Conservation (phyloP, 2,329 filamentous ascomycete species). For the Calonectria hawksworthii region DNA sequence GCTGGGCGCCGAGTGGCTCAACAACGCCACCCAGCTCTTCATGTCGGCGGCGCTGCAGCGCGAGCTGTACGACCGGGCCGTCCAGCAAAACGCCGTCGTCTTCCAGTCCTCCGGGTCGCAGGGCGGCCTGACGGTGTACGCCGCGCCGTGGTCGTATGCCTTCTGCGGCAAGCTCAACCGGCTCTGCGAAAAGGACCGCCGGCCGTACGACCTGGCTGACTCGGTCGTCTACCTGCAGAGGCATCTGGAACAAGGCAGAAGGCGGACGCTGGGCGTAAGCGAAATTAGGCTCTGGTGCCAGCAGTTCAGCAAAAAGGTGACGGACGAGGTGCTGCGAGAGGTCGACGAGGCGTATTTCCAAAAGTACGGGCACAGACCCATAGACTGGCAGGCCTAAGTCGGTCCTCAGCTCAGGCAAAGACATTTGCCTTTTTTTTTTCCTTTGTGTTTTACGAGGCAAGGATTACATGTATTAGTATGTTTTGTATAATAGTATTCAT, state of each 20-base stretch:
- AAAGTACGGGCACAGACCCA: neutral
- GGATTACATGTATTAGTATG: neutral
- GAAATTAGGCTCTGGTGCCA: neutral
- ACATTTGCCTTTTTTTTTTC: too few species aligned
- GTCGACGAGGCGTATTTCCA: neutral
- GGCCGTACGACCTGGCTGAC: neutral
- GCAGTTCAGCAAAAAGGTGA: neutral
- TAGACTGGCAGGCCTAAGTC: neutral
- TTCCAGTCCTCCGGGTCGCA: neutral
- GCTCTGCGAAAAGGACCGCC: neutral
- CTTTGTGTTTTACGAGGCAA: neutral
- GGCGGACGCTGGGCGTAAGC: neutral
- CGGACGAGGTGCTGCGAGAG: neutral
- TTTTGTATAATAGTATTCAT: neutral
- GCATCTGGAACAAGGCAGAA: neutral
- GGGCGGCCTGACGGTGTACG: neutral
- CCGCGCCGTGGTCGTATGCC: neutral
- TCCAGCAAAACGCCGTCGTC: neutral
- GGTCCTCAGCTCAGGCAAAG: too few species aligned
- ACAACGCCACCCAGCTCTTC: neutral
- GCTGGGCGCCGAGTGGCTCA: neutral
- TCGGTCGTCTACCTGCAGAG: neutral
- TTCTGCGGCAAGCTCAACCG: neutral
- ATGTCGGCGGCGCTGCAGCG: neutral
- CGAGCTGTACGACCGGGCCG: neutral